Evolutionary conservation across 1,284 basidiomycete species (phyloP), one percentile per base, ranked within the genome.

Genomic region (Dichomitus squalens): DNA sequence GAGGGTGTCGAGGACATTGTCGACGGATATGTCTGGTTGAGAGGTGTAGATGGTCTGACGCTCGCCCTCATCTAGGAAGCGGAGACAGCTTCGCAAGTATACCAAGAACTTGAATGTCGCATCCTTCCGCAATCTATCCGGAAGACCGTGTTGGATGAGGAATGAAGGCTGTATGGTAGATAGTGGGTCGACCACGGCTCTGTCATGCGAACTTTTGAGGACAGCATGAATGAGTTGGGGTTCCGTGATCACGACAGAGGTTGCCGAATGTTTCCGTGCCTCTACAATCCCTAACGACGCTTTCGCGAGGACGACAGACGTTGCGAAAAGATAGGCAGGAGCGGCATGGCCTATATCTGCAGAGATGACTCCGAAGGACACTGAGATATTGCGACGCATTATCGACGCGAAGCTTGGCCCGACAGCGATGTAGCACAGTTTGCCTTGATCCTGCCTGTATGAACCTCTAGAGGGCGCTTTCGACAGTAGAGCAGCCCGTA

Each of bases 81-180:
- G 78, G 34, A 87, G 71, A 66, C 81, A 80, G 62, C 82, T 78
- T 11, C 91, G 86, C 34, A 92, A 77, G 66, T 92, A 85, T 58
- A 88, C 85, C 25, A 93, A 72, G 53, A 92, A 84, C 60, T 85
- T 86, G 75, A 91, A 90, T 3, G 77, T 76, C 1, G 79, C 72
- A 62, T 90, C 84, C 23, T 80, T 82, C 27, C 92, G 87, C 41
- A 92, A 68, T 39, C 76, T 70, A 50, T 85, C 81, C 3, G 90
- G 88, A 11, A 79, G 73, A 3, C 90, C 91, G 50, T 77, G 79
- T 68, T 92, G 91, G 27, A 93, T 82, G 38, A 93, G 79, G 67
- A 86, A 92, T 1, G 90, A 91, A 3, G 90, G 90, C 50, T 90
- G 91, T 43, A 85, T 90, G 41, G 86, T 85, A 21, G 91, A 92